Conservation (phyloP, 371 early-diverging fungal species). For the Zychaea mexicana region DNA sequence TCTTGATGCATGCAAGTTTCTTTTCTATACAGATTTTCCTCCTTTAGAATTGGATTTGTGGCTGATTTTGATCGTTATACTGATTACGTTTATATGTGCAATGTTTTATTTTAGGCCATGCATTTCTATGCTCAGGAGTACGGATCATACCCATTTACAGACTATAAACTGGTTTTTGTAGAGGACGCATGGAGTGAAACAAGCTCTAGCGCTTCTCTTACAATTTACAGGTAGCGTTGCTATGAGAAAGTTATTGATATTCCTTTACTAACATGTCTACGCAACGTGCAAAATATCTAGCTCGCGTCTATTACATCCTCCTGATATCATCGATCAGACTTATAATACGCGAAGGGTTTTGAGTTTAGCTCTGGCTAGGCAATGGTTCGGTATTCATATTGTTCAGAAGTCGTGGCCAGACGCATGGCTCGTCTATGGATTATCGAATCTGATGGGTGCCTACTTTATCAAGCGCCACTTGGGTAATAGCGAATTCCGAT, state of each 20-base stretch:
- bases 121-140: conserved; percentile 86
- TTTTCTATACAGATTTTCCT: no score
- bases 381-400: conserved; percentile 94
- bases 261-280: background rate
- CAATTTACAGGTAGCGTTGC: conserved; percentile 55
- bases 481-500: conserved; percentile 89
- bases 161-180: conserved; percentile 87
- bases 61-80: background rate
- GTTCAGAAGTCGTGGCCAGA: conserved; percentile 83
- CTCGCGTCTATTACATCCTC: conserved; percentile 69
- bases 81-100: conserved; percentile 5
- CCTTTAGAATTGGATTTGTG: background rate
- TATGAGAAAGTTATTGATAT: background rate
- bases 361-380: conserved; percentile 75
- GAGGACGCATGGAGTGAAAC: conserved; percentile 73
- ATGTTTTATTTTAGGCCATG: conserved; percentile 55
- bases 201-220: conserved; percentile 72
- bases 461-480: conserved; percentile 77
- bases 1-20: conserved; percentile 64
- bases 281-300: conserved; percentile 48
- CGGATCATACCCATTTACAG: conserved; percentile 86
- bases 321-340: conserved; percentile 85
- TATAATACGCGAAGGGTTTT: conserved; percentile 77
- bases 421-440: conserved; percentile 84
- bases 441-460: conserved; percentile 75